Percentiles rank a stretch among this genome's conserved stretches.
These are phyloP conservation scores for Colletotrichum lini DNA, from an alignment of 2,329 filamentous ascomycete genomes.

Conservation along the genomic window DNA sequence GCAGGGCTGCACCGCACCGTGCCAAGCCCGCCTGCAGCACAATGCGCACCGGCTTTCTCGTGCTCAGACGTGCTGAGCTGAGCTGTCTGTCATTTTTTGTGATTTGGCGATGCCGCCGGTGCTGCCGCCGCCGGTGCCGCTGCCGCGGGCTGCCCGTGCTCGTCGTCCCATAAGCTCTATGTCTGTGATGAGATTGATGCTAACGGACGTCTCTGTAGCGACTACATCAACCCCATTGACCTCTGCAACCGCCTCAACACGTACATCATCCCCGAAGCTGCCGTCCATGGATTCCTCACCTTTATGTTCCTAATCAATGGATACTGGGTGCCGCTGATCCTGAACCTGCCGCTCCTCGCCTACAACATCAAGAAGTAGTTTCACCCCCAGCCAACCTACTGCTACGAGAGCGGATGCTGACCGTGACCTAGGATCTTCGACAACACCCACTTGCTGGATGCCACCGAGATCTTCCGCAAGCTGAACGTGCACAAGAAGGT, in stretches of 20 bases:
- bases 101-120: background rate
- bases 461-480: constrained; percentile 99
- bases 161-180: constrained; percentile 23
- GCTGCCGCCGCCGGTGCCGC: background rate
- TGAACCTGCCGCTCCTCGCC: constrained; percentile 91
- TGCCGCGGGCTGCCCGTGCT: constrained; percentile 10
- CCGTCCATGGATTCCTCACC: constrained; percentile 95
- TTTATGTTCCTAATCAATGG: constrained; percentile 98
- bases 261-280: constrained; percentile 98
- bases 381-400: background rate
- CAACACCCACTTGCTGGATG: constrained; percentile 96
- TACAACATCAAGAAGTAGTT: constrained; percentile 99
- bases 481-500: constrained; percentile 99
- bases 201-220: constrained; percentile 68
- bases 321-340: constrained; percentile 93
- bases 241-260: constrained; percentile 99
- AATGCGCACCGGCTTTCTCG: background rate
- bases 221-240: constrained; percentile 99
- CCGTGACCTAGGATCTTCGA: constrained; percentile 83
- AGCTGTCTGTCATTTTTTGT: too few relatives aligned
- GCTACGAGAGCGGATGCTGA: constrained; percentile 24
- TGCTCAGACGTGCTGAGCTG: constrained; percentile 19
- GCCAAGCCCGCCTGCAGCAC: background rate
- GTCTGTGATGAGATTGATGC: constrained; percentile 41
- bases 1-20: background rate